phyloP scores from a whole-genome alignment of 2,329 filamentous ascomycete genomes.

The Beauveria asiatica region DNA sequence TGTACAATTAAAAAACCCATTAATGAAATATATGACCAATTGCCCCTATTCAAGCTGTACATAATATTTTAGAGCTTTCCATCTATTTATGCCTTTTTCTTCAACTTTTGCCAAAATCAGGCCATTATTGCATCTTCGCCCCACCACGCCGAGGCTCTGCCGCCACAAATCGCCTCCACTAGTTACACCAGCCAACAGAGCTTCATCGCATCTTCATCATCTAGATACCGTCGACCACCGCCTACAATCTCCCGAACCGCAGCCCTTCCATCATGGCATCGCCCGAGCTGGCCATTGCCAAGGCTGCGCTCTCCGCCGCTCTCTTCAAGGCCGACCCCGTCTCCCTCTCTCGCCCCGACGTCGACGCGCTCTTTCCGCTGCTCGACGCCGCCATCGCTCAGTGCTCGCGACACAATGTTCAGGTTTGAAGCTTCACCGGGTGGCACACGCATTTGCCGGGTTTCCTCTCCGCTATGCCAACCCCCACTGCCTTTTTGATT shows the following conservation, averaged over 20 bases:
- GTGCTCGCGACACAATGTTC: slow-evolving; percentile 75
- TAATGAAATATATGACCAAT: slow-evolving; percentile 1
- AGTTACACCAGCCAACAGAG: neutral
- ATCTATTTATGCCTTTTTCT: neutral
- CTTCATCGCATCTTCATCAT: neutral
- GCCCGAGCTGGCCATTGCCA: slow-evolving; percentile 67
- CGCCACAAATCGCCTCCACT: neutral
- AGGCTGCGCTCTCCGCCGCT: slow-evolving; percentile 66
- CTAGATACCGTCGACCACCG: neutral
- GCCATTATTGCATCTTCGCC: neutral
- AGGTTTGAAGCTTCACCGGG: slow-evolving; percentile 57
- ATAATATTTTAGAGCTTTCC: neutral
- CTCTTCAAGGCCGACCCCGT: slow-evolving; percentile 68
- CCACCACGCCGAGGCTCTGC: slow-evolving; percentile 12
- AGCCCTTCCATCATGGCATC: slow-evolving; percentile 44
- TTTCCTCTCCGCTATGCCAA: neutral
- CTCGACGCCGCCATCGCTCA: slow-evolving; percentile 57
- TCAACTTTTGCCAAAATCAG: slow-evolving; percentile 4
- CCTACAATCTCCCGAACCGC: neutral
- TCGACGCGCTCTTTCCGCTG: slow-evolving; percentile 59
- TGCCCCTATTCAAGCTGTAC: neutral
- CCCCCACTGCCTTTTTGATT: neutral
- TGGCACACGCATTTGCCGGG: neutral
- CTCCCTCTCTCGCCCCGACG: slow-evolving; percentile 58
- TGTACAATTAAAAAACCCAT: neutral